A percentile compares a stretch with the other conserved stretches of the same genome.
Evolutionary conservation across 331 rosid species (phyloP).

Genomic region (Cydonia oblonga): DNA sequence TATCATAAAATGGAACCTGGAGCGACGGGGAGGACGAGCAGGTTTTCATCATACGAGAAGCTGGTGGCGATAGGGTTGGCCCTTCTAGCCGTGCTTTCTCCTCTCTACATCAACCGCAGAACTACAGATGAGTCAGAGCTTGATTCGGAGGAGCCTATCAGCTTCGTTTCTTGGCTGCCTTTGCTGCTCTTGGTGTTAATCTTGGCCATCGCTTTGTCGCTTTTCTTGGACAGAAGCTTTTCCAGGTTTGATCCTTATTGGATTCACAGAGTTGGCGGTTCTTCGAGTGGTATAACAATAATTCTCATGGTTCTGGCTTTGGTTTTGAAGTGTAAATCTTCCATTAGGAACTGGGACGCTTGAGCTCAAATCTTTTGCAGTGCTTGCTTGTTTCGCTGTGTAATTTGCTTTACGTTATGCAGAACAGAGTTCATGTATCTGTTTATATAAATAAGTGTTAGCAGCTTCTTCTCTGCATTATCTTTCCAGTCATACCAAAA

Average conservation of each 20-base stretch:
- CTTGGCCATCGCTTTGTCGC: conserved; percentile 36
- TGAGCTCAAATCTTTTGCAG: not conserved
- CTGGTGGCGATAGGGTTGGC: conserved; percentile 43
- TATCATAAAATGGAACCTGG: conserved; percentile 37
- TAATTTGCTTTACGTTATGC: not conserved
- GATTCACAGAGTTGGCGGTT: conserved; percentile 85
- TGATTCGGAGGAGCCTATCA: conserved; percentile 30
- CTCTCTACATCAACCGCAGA: conserved; percentile 57
- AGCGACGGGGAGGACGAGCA: conserved; percentile 30
- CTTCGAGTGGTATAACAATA: conserved; percentile 58
- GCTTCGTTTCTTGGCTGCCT: conserved; percentile 40
- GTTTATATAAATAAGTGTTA: not conserved
- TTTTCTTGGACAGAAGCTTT: conserved; percentile 36
- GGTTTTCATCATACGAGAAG: conserved; percentile 50
- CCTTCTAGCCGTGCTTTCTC: conserved; percentile 70
- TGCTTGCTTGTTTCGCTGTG: not conserved
- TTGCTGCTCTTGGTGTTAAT: conserved; percentile 53
- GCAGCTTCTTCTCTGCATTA: not conserved
- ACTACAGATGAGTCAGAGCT: conserved; percentile 33
- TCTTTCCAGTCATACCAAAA: not conserved
- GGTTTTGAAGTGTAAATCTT: conserved; percentile 63
- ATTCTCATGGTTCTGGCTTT: conserved; percentile 62
- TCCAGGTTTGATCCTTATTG: conserved; percentile 64
- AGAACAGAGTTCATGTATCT: not conserved
- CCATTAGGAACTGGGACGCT: conserved; percentile 27